phyloP scores from a whole-genome alignment of 768 basidiomycete genomes.

The Suillus luteus region DNA sequence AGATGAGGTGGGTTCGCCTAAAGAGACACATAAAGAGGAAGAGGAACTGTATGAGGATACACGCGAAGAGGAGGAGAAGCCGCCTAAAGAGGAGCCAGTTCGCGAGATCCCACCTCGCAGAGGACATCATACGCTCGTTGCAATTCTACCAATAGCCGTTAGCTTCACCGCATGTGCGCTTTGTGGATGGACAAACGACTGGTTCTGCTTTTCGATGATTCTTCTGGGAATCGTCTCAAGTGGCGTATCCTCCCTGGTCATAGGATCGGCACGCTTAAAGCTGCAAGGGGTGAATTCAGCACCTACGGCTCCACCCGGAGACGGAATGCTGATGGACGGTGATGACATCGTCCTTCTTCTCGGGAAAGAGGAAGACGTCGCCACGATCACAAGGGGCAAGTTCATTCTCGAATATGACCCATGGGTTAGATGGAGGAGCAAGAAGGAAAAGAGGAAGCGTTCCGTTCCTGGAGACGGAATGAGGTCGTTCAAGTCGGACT shows the following conservation, averaged over 20 bases:
- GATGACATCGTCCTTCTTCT: slow-evolving; percentile 19
- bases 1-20: not conserved
- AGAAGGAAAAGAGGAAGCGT: not conserved
- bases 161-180: slow-evolving; percentile 17
- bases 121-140: slow-evolving; percentile 5
- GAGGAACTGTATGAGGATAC: no score
- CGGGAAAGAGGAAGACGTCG: slow-evolving; percentile 18
- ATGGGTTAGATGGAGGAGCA: not conserved
- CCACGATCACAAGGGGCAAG: slow-evolving; percentile 19
- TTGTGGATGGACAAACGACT: slow-evolving; percentile 21
- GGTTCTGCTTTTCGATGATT: slow-evolving; percentile 25
- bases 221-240: slow-evolving; percentile 24
- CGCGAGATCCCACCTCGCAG: not conserved
- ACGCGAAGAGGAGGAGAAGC: not conserved
- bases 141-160: slow-evolving; percentile 14
- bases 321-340: slow-evolving; percentile 25
- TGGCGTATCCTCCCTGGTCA: slow-evolving; percentile 19
- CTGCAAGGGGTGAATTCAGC: slow-evolving; percentile 20
- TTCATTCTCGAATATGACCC: slow-evolving; percentile 26
- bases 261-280: slow-evolving; percentile 18
- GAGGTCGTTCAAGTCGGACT: not conserved
- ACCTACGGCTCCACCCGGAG: slow-evolving; percentile 29
- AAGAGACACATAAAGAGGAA: not conserved
- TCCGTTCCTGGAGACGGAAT: not conserved
- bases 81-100: not conserved